phyloP scores from a whole-genome alignment of 148 eudicot genomes.

The Cornus kousa region DNA sequence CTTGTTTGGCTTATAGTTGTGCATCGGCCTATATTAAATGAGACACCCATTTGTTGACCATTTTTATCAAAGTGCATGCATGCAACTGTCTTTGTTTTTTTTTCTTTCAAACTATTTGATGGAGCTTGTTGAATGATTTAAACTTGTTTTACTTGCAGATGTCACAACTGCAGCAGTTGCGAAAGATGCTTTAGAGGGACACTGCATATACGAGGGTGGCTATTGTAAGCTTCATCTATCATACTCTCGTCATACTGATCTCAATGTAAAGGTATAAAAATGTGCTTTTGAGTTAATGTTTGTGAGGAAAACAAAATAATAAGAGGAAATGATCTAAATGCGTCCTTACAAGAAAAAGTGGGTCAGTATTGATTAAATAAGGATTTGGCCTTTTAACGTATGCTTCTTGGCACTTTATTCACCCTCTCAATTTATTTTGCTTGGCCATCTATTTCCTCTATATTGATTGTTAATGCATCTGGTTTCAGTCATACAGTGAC shows the following conservation, averaged over 20 bases:
- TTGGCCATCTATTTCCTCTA: neutral
- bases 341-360: conserved; percentile 5
- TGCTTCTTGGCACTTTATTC: conserved; percentile 23
- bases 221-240: conserved; percentile 97
- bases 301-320: conserved; percentile 9
- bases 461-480: neutral
- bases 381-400: conserved; percentile 24
- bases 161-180: conserved; percentile 66
- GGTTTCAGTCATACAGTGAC: conserved; percentile 62
- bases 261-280: conserved; percentile 74
- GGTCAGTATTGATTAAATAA: neutral
- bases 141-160: conserved; percentile 34
- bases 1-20: too few relatives aligned
- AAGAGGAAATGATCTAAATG: neutral
- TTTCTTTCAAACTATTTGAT: too few relatives aligned
- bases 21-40: too few relatives aligned
- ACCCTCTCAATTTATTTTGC: neutral
- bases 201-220: conserved; percentile 95
- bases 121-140: neutral
- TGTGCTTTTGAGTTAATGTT: conserved; percentile 32
- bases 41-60: too few relatives aligned
- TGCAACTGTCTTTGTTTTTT: too few relatives aligned
- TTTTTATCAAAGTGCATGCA: too few relatives aligned
- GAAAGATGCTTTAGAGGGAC: conserved; percentile 78
- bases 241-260: conserved; percentile 97